Percentiles rank a stretch among this genome's conserved stretches.
phyloP scores from a whole-genome alignment of 495 filamentous ascomycete genomes.

The Penicillium arizonense region DNA sequence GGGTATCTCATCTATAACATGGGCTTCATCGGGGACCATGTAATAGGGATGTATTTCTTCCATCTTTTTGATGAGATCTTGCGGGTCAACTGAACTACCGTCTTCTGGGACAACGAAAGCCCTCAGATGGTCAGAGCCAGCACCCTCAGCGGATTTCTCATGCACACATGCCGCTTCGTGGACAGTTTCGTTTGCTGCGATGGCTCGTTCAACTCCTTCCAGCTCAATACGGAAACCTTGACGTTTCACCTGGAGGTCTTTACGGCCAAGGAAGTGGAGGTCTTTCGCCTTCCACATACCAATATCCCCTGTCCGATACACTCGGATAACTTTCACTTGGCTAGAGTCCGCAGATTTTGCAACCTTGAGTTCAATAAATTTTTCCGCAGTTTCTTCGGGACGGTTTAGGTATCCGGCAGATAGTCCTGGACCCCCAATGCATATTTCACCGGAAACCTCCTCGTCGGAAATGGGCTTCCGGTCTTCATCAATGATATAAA shows the following conservation, averaged over 20 bases:
- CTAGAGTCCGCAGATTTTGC: too few species aligned
- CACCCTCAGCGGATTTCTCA: neutral
- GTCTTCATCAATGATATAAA: conserved; percentile 1
- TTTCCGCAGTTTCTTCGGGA: neutral
- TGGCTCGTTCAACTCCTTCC: conserved; percentile 31
- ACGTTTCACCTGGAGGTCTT: conserved; percentile 46
- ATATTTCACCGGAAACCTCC: neutral
- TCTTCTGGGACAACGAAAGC: neutral
- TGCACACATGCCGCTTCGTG: neutral
- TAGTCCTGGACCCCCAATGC: conserved; percentile 2
- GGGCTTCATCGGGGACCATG: neutral
- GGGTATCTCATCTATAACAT: neutral
- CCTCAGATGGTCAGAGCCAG: neutral
- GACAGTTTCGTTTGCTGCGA: neutral
- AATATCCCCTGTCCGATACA: conserved; percentile 28
- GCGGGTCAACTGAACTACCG: neutral
- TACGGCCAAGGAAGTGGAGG: conserved; percentile 38
- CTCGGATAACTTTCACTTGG: neutral
- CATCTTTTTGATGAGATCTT: neutral
- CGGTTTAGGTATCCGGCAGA: conserved; percentile 5
- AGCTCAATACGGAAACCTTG: conserved; percentile 37
- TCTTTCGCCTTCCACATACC: conserved; percentile 26
- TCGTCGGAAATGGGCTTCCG: neutral
- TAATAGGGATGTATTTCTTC: neutral
- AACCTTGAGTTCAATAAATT: neutral